phyloP scores from a whole-genome alignment of 192 early-diverging fungal genomes.

The Lunasporangiospora selenospora region DNA sequence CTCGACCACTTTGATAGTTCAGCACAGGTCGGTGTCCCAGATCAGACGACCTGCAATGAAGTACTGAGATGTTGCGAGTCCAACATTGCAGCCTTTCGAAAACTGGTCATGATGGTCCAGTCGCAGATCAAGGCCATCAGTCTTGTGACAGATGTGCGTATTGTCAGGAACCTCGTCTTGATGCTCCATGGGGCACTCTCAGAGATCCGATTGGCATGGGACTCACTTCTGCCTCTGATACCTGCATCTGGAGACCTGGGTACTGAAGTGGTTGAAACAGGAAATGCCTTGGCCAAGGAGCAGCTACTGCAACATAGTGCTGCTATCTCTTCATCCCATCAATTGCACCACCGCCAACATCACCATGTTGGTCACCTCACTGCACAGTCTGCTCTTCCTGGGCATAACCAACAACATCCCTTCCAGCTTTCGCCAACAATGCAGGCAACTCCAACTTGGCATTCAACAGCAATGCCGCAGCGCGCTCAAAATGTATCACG shows the following conservation, averaged over 20 bases:
- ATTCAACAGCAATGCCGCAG: conserved; percentile 25
- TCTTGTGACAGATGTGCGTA: conserved; percentile 40
- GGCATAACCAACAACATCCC: conserved; percentile 6
- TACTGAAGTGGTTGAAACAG: conserved; percentile 22
- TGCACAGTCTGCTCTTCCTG: too few species aligned
- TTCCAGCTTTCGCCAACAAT: conserved; percentile 40
- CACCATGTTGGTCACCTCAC: conserved; percentile 5
- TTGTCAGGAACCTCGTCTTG: conserved; percentile 49
- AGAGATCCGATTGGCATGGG: conserved; percentile 55
- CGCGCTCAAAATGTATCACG: conserved; percentile 45
- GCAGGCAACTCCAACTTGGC: conserved; percentile 16
- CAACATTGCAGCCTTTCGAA: conserved; percentile 38
- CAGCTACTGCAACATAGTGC: conserved; percentile 2
- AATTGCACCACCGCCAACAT: conserved; percentile 4
- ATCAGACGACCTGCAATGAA: conserved; percentile 27
- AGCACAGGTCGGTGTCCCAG: conserved; percentile 33
- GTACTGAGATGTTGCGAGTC: conserved; percentile 41
- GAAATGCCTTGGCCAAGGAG: background rate
- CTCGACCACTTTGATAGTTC: conserved; percentile 48
- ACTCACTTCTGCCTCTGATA: conserved; percentile 44
- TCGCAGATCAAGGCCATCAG: conserved; percentile 40
- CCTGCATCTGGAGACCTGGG: conserved; percentile 26
- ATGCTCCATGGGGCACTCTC: conserved; percentile 51
- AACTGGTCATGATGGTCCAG: conserved; percentile 44
- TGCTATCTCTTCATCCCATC: background rate